Conservation (phyloP, 192 early-diverging fungal species). For the Backusella australiensis region DNA sequence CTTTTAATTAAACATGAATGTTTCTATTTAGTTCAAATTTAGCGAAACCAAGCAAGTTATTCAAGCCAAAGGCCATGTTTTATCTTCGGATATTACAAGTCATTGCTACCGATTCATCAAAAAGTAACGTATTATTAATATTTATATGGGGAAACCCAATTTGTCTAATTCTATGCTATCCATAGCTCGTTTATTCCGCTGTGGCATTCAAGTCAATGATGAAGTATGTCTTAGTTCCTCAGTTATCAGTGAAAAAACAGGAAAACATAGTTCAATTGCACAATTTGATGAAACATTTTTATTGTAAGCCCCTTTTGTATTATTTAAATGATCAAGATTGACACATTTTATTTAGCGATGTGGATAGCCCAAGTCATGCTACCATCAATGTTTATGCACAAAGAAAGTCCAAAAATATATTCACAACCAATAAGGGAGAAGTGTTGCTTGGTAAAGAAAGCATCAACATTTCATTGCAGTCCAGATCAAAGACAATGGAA, state of each 20-base stretch:
- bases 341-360: slow-evolving; percentile 17
- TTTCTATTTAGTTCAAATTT: neutral
- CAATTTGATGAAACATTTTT: slow-evolving; percentile 36
- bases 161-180: neutral
- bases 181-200: slow-evolving; percentile 21
- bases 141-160: neutral
- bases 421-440: slow-evolving; percentile 12
- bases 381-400: slow-evolving; percentile 25
- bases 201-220: slow-evolving; percentile 26
- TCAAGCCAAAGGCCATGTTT: slow-evolving; percentile 33
- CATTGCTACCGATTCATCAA: slow-evolving; percentile 28
- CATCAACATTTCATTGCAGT: slow-evolving; percentile 12
- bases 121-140: slow-evolving; percentile 14
- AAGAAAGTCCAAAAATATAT: slow-evolving; percentile 7
- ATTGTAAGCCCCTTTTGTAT: slow-evolving; percentile 24
- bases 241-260: slow-evolving; percentile 21
- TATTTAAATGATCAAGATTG: neutral
- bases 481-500: slow-evolving; percentile 16
- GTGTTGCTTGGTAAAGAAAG: slow-evolving; percentile 16
- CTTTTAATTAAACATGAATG: neutral
- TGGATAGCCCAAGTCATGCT: slow-evolving; percentile 16
- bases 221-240: slow-evolving; percentile 22
- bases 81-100: slow-evolving; percentile 34
- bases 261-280: slow-evolving; percentile 26
- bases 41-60: neutral